Base-by-base conservation (phyloP, 495 filamentous ascomycete species). In the Penicillium cinerascens region DNA sequence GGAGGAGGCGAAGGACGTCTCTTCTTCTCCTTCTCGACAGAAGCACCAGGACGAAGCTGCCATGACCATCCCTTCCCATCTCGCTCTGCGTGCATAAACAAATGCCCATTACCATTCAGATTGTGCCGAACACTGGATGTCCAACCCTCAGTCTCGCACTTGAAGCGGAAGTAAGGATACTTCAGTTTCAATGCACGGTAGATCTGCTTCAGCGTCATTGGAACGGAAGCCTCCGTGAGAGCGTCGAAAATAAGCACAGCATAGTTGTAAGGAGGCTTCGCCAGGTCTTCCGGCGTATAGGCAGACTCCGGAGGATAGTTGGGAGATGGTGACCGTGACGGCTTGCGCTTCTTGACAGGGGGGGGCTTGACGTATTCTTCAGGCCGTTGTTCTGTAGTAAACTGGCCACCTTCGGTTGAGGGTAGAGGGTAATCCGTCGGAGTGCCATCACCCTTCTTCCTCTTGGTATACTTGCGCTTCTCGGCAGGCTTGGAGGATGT, bases 41-140 rank as follows among this genome's bases (percentile, higher is more conserved):
- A 82, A 1, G 82, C 76, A 15, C 82, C 82, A 17, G 80, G 76
- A 15, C 80, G 79, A 55, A 86, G 70, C 27, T 81, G 81, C 84
- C 84, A 87, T 57, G 84, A 77, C 82, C 82, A 87, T 40, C 84
- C 84, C 63, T 87, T 87, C 3, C 84, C 84, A 59, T 86, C 83
- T 55, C 81, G 66, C 54, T 93, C 87, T 37, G 89, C 87, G 64
- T 95, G 95, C 64, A 81, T 79, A 67, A 98, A 98, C 20, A 91
- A 85, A 47, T 77, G 74, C 43, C 85, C 79, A 61, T 95, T 88
- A 48, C 93, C 91, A 29, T 90, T 88, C 22, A 98, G 79, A 53
- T 98, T 98, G 68, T 98, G 93, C 4, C 93, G 86, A 18, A 98
- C 91, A 71, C 91, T 96, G 56, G 91, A 96, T 63, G 97, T 92